Base-by-base conservation (phyloP, 1,284 basidiomycete genomes). In the Leccinum ponderosum region DNA sequence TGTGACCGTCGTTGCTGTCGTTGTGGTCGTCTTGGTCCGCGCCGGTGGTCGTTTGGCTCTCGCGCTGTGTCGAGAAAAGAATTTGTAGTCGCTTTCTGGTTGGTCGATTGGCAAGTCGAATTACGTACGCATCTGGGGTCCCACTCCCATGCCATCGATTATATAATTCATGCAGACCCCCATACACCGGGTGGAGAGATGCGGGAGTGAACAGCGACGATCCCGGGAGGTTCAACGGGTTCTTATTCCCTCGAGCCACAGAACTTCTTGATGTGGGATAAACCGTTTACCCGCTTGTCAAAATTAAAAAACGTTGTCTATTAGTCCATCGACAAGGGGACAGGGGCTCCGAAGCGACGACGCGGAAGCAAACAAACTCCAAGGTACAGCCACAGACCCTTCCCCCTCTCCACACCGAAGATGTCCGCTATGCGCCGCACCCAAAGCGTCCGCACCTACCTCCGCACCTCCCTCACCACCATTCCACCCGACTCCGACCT, bases 391-490 rank as follows among this genome's bases (percentile, higher is more conserved):
- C 50, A 52, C 9, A 2, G 14, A 27, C 15, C 2, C 22, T 7
- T 6, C 6, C 15, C 6, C 17, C 17, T 29, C 15, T n/a, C 48
- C 48, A 7, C 25, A 27, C 25, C 20, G 44, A 47, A 47, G 48
- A 52, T 52, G 50, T 29, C 53, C 39, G 64, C 54, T 11, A 84
- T 86, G 83, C 80, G 83, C 55, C 80, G 83, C 57, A 77, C 83
- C 39, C 85, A 87, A 65, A 85, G 81, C 62, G 76, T 84, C 33
- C 80, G 86, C 62, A 77, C 84, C 67, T 77, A 86, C 66, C 72
- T 75, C 7, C 69, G 70, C n/a, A 77, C 83, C 1, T 85, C 85
- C 4, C 66, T 84, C 12, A 78, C 76, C 4, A 12, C 48, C 25
- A 58, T 62, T 78, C 25, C 63, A 56, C 57, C 31, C 25, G 12